Base-by-base conservation (phyloP, 345 rosid genomes). In the Eucalyptus rudis region DNA sequence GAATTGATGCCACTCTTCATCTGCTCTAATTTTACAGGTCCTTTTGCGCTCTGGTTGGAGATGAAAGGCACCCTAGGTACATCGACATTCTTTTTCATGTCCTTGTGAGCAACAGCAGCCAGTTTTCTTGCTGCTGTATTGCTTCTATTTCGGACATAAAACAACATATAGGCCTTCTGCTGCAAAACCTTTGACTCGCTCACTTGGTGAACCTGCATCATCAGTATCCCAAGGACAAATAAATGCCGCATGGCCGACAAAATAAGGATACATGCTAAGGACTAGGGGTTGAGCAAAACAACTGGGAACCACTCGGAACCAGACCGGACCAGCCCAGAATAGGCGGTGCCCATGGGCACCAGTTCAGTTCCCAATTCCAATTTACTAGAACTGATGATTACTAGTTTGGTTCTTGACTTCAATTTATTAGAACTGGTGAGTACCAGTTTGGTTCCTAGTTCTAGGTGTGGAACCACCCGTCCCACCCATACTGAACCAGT, bases 111-210 rank as follows among this genome's bases (percentile, higher is more conserved):
- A 90, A 89, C 64, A 79, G 93, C 90, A 71, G 83, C 86, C n/a
- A 90, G 87, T 90, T 91, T 96, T 90, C 93, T 96, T 3, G 92
- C 91, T 89, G 91, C 88, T 58, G 86, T 31, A 93, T 91, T 91
- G 90, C 90, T 95, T 93, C 96, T 92, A 89, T 96, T 99, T 88
- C 97, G 99, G 58, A 98, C 99, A 94, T 98, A 98, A 92, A 98
- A 98, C 89, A 98, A 88, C 99, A 98, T 98, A 91, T 98, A 98
- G 52, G 99, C 99, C 94, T 96, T 97, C 92, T 98, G 99, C 12
- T 96, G 93, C 81, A 97, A 92, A 87, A 98, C 99, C 44, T 91
- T 90, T 88, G 93, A 95, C 93, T 98, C 99, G 45, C 95, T 93
- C 89, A 97, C 99, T 91, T 93, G 97, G 87, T 87, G 49, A 89